Base-by-base conservation (phyloP, 768 basidiomycete genomes). In the Filobasidium wieringae region DNA sequence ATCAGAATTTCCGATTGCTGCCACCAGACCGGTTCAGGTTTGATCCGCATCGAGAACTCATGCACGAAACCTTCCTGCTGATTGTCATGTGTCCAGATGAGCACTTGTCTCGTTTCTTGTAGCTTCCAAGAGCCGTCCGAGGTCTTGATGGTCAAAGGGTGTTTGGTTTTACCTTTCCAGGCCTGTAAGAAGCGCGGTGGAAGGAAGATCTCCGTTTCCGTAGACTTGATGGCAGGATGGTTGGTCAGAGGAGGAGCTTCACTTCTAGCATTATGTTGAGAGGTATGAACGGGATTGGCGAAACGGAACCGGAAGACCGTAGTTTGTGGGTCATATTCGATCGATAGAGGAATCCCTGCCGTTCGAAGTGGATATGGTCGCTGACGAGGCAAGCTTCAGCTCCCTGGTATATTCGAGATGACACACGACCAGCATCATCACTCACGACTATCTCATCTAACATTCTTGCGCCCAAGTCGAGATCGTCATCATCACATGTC, bases 361-460 rank as follows among this genome's bases (percentile, higher is more conserved):
- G 85, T 86, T 70, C 92, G 93, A 51, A 88, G 82, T 0, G 90
- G 81, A 71, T 96, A 95, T 3, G 93, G 93, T 1, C 93, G 82
- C 76, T 77, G 53, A 0, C 27, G 5, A 15, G 31, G 7, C 26
- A n/a, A 19, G 2, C 15, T 4, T 12, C 7, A 15, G 26, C 32
- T 31, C 15, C 19, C 15, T 22, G 8, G 5, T 12, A 52, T 14
- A 55, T 2, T 19, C 19, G 31, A 7, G 19, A 43, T 14, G 19
- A 43, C 8, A 24, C 7, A 24, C 41, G 15, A 8, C 11, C 41
- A 14, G 22, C 11, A 53, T 6, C 11, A 41, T 15, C 1, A 65
- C 76, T 58, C 41, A 76, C 76, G 26, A 93, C 88, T 52, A 95
- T 74, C 3, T 86, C 79, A 14, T 81, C 75, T 2, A 96, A 77